These are phyloP conservation scores for Tetrapisispora phaffii DNA, from an alignment of 805 yeast species.

Conservation along the genomic window DNA sequence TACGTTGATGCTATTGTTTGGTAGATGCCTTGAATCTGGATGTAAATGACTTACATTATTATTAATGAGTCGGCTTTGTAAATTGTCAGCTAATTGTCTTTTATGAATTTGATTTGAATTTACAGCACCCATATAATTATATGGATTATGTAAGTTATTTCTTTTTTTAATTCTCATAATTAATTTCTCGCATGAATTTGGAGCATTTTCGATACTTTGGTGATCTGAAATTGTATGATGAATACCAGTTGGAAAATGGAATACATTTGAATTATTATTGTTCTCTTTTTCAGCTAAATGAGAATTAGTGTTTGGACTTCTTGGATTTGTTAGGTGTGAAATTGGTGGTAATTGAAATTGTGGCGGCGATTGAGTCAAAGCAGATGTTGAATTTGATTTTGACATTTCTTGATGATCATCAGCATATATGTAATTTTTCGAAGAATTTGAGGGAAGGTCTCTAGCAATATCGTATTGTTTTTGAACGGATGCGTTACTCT, in stretches of 20 bases:
- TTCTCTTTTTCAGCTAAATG: background rate
- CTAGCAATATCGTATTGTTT: background rate
- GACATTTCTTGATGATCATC: background rate
- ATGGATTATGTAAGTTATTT: constrained; percentile 1
- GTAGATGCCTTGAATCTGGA: background rate
- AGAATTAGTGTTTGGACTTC: background rate
- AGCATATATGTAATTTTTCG: background rate
- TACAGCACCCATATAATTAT: background rate
- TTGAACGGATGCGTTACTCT: background rate
- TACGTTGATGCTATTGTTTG: background rate
- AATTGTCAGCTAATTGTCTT: background rate
- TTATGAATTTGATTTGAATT: constrained; percentile 1
- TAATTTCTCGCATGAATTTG: constrained; percentile 1
- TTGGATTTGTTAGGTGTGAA: background rate
- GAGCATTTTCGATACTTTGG: background rate
- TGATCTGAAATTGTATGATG: background rate
- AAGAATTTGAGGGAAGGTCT: background rate
- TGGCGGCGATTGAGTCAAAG: background rate
- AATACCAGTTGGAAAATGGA: background rate
- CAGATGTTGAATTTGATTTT: background rate
- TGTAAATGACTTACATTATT: background rate
- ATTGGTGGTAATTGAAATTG: constrained; percentile 3
- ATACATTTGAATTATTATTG: background rate
- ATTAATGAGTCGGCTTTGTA: background rate
- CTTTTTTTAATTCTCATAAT: constrained; percentile 3